Evolutionary conservation across 176 grass and related monocot genomes (phyloP), one percentile per base, ranked within the genome.

Genomic region (Bonia amplexicaulis): DNA sequence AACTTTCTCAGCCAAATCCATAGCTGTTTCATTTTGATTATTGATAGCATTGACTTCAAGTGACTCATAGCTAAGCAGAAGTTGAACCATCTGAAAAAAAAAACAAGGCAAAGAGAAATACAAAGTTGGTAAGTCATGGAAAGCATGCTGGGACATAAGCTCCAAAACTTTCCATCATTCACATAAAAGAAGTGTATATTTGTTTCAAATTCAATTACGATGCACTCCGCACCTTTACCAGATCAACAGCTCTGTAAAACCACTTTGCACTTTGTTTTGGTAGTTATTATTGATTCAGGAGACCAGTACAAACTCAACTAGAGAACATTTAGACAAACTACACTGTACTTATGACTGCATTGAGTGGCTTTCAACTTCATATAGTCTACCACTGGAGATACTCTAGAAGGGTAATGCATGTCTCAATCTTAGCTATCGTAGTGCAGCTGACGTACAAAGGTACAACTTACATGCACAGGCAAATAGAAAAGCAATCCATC

Each of bases 21-120:
- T 90, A 78, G 96, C 93, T 40, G 96, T 96, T 88, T 99, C 96
- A 60, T 99, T 96, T 37, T 96, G 96, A 90, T 84, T 89, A 83
- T 99, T 99, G 55, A 95, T 87, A 6, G 84, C 81, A 76, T 99
- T 99, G 26, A 99, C 79, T 58, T 94, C 90, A 29, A 96, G 91
- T 17, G 91, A 14, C 51, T 99, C 93, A 19, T 86, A 96, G 78
- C 77, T 68, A 49, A 99, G 88, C 51, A 99, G 86, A 87, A 99
- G 93, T 39, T 88, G 91, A 45, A 99, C 96, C 93, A 96, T 96
- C 96, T 99, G 88, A 19, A 44, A 82, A 85, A 85, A 79, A 4
- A 37, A 37, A 37, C 35, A 59, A 52, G 23, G 54, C 37, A 67
- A 55, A 79, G 1, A 45, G 5, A 14, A 44, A 68, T 10, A 80